A percentile compares a stretch with the other conserved stretches of the same genome.
These are phyloP conservation scores for Suhomyces maxii DNA, from an alignment of 1,139 yeast genomes.

Conservation along the genomic window DNA sequence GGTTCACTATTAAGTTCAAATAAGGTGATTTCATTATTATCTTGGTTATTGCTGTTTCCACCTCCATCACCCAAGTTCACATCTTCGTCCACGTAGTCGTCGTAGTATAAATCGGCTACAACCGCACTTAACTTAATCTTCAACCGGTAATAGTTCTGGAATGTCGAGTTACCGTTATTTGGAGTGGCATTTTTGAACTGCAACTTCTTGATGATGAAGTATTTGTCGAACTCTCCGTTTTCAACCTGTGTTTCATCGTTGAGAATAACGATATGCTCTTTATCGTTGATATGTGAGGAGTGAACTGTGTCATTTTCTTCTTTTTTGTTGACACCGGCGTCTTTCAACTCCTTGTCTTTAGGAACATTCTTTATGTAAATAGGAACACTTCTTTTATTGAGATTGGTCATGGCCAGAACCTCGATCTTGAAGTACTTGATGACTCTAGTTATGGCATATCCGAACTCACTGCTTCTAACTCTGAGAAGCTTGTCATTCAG, in stretches of 20 bases:
- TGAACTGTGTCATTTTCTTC: slow-evolving; percentile 21
- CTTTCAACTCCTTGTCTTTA: slow-evolving; percentile 26
- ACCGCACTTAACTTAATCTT: slow-evolving; percentile 46
- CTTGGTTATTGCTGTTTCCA: slow-evolving; percentile 15
- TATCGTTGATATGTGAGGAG: slow-evolving; percentile 22
- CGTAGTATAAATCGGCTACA: slow-evolving; percentile 46
- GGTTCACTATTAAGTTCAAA: slow-evolving; percentile 46
- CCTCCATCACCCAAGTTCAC: slow-evolving; percentile 8
- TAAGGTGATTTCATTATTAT: slow-evolving; percentile 35
- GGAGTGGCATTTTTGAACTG: slow-evolving; percentile 67
- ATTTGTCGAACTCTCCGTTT: slow-evolving; percentile 32
- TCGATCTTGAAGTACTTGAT: slow-evolving; percentile 44
- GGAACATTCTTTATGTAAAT: slow-evolving; percentile 30
- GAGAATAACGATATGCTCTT: slow-evolving; percentile 33
- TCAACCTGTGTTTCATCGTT: slow-evolving; percentile 26
- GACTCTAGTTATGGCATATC: slow-evolving; percentile 36
- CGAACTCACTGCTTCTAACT: slow-evolving; percentile 37
- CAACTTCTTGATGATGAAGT: slow-evolving; percentile 41
- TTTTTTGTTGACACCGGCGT: slow-evolving; percentile 5
- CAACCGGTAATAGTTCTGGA: slow-evolving; percentile 58
- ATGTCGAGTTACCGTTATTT: slow-evolving; percentile 57
- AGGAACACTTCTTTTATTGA: slow-evolving; percentile 33
- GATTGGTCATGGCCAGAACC: slow-evolving; percentile 38
- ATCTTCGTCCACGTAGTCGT: slow-evolving; percentile 41
- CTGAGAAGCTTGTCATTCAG: slow-evolving; percentile 29